A percentile compares a stretch with the other conserved stretches of the same genome.
Conservation (phyloP, 768 basidiomycete species). For the Suillus fuscotomentosus region DNA sequence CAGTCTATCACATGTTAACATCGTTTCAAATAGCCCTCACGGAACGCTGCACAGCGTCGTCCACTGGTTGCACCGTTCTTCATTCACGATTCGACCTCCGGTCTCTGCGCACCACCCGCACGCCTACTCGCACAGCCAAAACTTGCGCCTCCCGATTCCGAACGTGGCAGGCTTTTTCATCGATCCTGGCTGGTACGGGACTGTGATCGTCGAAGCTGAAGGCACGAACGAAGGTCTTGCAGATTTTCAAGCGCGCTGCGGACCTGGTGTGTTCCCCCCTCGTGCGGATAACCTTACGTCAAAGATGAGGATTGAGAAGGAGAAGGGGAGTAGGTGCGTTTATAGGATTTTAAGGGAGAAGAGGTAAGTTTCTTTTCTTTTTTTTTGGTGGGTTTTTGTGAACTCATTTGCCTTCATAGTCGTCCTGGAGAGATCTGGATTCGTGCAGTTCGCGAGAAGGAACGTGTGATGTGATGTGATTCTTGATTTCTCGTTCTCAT, state of each 20-base stretch:
- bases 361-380: slow-evolving; percentile 46
- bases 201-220: slow-evolving; percentile 80
- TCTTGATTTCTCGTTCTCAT: background rate
- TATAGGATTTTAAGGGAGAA: slow-evolving; percentile 76
- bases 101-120: slow-evolving; percentile 30
- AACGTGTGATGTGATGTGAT: slow-evolving; percentile 46
- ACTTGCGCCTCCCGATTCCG: slow-evolving; percentile 47
- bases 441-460: slow-evolving; percentile 63
- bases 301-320: slow-evolving; percentile 36
- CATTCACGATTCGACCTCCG: slow-evolving; percentile 63
- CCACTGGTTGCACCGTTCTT: slow-evolving; percentile 82
- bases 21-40: slow-evolving; percentile 56
- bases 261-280: slow-evolving; percentile 64
- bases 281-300: slow-evolving; percentile 39
- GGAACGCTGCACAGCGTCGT: slow-evolving; percentile 78
- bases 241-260: slow-evolving; percentile 75
- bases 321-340: slow-evolving; percentile 48
- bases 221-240: slow-evolving; percentile 83
- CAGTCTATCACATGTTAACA: slow-evolving; percentile 5
- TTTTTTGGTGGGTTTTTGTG: background rate
- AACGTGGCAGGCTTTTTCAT: slow-evolving; percentile 54
- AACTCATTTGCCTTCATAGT: slow-evolving; percentile 32
- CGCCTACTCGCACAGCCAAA: slow-evolving; percentile 25
- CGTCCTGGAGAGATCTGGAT: slow-evolving; percentile 77
- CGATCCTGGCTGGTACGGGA: slow-evolving; percentile 83